Conservation (phyloP, 140 eudicot genomes). For the Anethum foeniculum region DNA sequence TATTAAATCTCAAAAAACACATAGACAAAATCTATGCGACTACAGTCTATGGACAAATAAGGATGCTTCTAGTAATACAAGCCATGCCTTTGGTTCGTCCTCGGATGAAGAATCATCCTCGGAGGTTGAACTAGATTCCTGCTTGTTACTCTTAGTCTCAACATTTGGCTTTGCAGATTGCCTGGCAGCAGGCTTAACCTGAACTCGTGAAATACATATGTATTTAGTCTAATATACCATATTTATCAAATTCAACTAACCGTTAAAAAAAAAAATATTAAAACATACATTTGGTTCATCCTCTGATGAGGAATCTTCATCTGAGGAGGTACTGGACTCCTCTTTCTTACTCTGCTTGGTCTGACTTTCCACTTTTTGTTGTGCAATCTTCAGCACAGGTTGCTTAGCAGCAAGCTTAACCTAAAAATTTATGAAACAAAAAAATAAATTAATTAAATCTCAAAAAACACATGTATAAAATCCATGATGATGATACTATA, state of each 20-base stretch:
- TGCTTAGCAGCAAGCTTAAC: background rate
- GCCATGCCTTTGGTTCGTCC: background rate
- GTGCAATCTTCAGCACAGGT: background rate
- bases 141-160: background rate
- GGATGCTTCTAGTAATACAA: background rate
- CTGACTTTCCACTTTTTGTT: background rate
- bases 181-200: conserved; percentile 8
- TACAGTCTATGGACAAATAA: background rate
- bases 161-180: background rate
- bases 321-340: background rate
- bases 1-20: background rate
- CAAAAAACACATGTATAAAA: background rate
- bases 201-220: background rate
- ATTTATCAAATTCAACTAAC: background rate
- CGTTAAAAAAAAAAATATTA: background rate
- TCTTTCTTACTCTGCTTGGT: background rate
- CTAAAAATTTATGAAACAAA: background rate
- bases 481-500: background rate
- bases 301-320: background rate
- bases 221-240: background rate
- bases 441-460: too few relatives aligned
- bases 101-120: background rate
- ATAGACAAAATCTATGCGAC: too few relatives aligned
- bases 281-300: background rate
- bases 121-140: background rate